These are phyloP conservation scores for Panicum hallii DNA, from an alignment of 202 grass and related monocot species.

Conservation along the genomic window DNA sequence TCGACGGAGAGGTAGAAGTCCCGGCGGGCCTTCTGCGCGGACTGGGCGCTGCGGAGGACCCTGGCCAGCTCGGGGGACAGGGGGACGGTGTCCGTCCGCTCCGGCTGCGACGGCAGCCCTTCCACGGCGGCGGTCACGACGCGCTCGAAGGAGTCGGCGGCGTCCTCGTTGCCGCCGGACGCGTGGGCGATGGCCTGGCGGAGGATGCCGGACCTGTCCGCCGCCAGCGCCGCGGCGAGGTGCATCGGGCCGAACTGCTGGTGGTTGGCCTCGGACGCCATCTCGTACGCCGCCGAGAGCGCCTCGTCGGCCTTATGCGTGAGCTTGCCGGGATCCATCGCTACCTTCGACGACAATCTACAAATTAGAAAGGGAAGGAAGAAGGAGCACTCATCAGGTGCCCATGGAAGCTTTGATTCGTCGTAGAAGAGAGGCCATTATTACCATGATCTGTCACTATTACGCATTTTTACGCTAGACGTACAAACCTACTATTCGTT, in stretches of 20 bases:
- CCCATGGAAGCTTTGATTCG: no score
- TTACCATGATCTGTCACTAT: no score
- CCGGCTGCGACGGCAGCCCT: constrained; percentile 70
- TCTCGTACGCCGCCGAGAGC: background rate
- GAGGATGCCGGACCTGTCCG: background rate
- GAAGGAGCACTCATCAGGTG: no score
- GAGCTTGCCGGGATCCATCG: background rate
- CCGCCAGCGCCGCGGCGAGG: background rate
- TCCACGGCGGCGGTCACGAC: constrained; percentile 61
- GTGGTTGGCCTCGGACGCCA: background rate
- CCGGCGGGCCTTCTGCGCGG: constrained; percentile 66
- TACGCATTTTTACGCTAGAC: no score
- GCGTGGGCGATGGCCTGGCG: background rate
- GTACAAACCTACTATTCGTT: no score
- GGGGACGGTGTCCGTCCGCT: constrained; percentile 65
- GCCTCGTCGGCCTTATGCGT: constrained; percentile 16
- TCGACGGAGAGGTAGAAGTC: constrained; percentile 82
- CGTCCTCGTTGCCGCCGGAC: constrained; percentile 27
- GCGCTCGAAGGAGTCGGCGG: constrained; percentile 67
- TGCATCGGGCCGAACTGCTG: background rate
- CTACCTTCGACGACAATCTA: background rate
- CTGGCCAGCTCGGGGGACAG: constrained; percentile 68
- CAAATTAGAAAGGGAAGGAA: background rate
- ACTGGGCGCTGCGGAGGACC: constrained; percentile 72
- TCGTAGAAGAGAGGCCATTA: no score